A percentile compares a stretch with the other conserved stretches of the same genome.
phyloP scores from a whole-genome alignment of 2,329 filamentous ascomycete species.

The Biscogniauxia sp. region DNA sequence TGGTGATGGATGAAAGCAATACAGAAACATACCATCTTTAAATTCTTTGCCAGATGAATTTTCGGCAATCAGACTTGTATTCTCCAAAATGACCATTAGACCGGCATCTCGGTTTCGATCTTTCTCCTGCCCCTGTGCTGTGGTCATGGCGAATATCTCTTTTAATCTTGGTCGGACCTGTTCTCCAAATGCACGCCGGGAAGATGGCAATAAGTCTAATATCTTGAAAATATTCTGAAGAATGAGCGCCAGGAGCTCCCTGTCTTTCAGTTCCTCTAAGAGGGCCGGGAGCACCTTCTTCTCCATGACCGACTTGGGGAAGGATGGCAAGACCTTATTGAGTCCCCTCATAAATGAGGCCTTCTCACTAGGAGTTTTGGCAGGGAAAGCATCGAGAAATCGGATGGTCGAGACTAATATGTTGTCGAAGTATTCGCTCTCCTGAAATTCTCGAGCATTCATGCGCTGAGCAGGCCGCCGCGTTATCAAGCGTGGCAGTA shows the following conservation, averaged over 20 bases:
- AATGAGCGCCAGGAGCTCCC: slow-evolving; percentile 78
- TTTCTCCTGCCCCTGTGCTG: slow-evolving; percentile 64
- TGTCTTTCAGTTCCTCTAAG: slow-evolving; percentile 91
- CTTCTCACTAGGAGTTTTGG: slow-evolving; percentile 90
- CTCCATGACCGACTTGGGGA: slow-evolving; percentile 89
- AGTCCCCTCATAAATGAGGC: slow-evolving; percentile 87
- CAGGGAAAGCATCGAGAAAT: slow-evolving; percentile 86
- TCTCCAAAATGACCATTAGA: slow-evolving; percentile 85
- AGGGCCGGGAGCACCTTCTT: slow-evolving; percentile 89
- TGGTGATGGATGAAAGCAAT: not conserved
- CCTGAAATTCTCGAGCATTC: slow-evolving; percentile 86
- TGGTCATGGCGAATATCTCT: slow-evolving; percentile 71
- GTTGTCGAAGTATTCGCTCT: slow-evolving; percentile 96
- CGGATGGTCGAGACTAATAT: slow-evolving; percentile 94
- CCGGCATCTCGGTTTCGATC: slow-evolving; percentile 85
- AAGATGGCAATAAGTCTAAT: slow-evolving; percentile 71
- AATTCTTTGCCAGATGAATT: slow-evolving; percentile 91
- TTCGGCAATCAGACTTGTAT: slow-evolving; percentile 70
- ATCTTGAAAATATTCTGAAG: slow-evolving; percentile 93
- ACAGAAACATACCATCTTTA: slow-evolving; percentile 70
- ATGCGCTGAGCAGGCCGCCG: slow-evolving; percentile 83
- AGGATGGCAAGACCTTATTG: slow-evolving; percentile 82
- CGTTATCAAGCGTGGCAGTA: slow-evolving; percentile 83
- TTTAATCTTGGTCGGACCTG: slow-evolving; percentile 81
- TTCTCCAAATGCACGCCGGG: slow-evolving; percentile 76